These are phyloP conservation scores for Yarrowia sp. DNA, from an alignment of 805 yeast genomes.

Conservation along the genomic window DNA sequence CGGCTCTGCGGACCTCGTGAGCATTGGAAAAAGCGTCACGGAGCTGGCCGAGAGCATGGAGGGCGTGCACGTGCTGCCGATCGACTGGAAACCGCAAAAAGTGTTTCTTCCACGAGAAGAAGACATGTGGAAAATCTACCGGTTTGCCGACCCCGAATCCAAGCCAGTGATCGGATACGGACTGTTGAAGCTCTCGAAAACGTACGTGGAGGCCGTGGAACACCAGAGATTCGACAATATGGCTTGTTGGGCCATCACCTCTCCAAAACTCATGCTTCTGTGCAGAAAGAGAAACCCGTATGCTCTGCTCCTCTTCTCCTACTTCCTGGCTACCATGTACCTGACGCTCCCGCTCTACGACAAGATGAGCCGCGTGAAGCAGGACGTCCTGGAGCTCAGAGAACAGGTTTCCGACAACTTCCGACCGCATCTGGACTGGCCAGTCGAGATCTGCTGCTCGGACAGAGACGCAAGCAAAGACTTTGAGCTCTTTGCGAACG, in stretches of 20 bases:
- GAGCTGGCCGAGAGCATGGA: neutral
- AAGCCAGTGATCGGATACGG: neutral
- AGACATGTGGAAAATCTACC: constrained; percentile 10
- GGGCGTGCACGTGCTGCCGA: neutral
- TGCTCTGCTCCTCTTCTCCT: neutral
- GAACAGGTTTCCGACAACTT: neutral
- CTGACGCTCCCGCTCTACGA: neutral
- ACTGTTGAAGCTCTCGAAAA: neutral
- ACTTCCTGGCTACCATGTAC: neutral
- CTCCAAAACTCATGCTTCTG: neutral
- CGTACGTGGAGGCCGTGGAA: neutral
- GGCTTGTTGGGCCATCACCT: neutral
- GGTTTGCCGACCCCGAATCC: neutral
- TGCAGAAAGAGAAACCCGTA: neutral
- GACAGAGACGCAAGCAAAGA: neutral
- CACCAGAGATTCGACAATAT: neutral
- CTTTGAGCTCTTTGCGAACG: neutral
- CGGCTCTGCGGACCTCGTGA: neutral
- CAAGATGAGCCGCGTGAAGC: neutral
- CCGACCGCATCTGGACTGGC: constrained; percentile 13
- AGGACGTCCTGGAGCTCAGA: neutral
- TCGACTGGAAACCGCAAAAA: neutral
- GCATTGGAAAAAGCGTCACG: neutral
- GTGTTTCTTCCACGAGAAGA: neutral
- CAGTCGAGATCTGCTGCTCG: neutral